phyloP scores from a whole-genome alignment of 306 rosid genomes.

The Medicago lupulina region DNA sequence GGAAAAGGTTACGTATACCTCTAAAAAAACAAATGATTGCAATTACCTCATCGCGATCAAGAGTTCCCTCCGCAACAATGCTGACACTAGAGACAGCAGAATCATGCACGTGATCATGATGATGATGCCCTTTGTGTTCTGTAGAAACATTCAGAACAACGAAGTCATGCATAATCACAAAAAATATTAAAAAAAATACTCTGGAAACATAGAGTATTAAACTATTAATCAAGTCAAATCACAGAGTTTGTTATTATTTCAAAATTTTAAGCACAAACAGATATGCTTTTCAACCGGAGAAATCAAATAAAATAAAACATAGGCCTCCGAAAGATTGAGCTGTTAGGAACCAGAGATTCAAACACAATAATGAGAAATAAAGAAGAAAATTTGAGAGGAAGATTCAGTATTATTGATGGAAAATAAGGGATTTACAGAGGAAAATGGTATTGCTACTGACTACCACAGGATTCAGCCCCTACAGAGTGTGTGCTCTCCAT shows the following conservation, averaged over 20 bases:
- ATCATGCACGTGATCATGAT: slow-evolving; percentile 79
- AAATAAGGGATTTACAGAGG: too few relatives aligned
- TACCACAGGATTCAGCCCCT: too few relatives aligned
- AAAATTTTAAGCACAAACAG: not conserved
- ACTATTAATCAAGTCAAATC: slow-evolving; percentile 9
- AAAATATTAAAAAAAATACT: not conserved
- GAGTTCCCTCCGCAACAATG: slow-evolving; percentile 81
- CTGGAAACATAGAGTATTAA: not conserved
- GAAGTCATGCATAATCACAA: slow-evolving; percentile 16
- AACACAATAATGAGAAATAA: too few relatives aligned
- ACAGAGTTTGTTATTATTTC: not conserved
- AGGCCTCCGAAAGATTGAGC: too few relatives aligned
- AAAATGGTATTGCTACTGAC: too few relatives aligned
- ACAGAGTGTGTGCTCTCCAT: too few relatives aligned
- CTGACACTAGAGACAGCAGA: slow-evolving; percentile 83
- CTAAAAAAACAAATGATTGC: not conserved
- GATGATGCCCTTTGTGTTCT: slow-evolving; percentile 68
- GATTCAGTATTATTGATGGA: too few relatives aligned
- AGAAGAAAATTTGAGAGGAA: too few relatives aligned
- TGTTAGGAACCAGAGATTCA: too few relatives aligned
- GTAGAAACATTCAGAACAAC: slow-evolving; percentile 43
- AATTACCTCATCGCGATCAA: slow-evolving; percentile 88
- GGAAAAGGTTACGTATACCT: too few relatives aligned
- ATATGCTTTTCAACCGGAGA: too few relatives aligned
- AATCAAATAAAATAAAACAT: not conserved